Base-by-base conservation (phyloP, 2,329 filamentous ascomycete species). In the Neurospora sp. region DNA sequence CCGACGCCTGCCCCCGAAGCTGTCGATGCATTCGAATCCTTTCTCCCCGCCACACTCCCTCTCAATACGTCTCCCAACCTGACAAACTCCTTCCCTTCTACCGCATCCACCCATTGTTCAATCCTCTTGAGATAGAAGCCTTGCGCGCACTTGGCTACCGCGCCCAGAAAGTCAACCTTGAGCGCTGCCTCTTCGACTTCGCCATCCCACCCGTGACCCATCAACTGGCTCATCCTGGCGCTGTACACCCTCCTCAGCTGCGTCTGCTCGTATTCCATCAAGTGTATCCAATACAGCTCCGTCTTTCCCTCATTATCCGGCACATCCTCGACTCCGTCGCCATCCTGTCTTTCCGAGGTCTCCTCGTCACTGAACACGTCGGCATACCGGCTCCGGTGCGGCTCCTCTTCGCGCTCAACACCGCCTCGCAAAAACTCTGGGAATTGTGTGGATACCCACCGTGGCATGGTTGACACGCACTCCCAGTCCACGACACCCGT, bases 401-500 rank as follows among this genome's bases (percentile, higher is more conserved):
- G 81, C 62, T 78, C 75, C 5, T 76, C 71, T 43, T 80, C 74
- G 17, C 80, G 75, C 5, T n/a, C 38, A 5, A 67, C 66, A 1
- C 7, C 52, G 52, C 75, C 77, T 0, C 73, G 43, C 1, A 83
- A 74, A 67, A 84, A 81, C 38, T 74, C 71, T 9, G 82, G 81
- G 36, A 77, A 66, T 33, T 75, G 68, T 11, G 76, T 77, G 4
- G 77, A 73, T 67, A 75, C 72, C 82, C 81, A 84, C 15, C 78
- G 72, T 7, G 81, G 82, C 69, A 82, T 38, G 1, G 79, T 73
- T 0, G 79, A 82, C 11, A 82, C 78, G 58, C 78, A 82, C 69
- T 84, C 74, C 81, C 81, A 84, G 72, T 83, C 81, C 3, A 83
- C 66, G 0, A 84, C 67, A 4, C 73, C 82, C 1, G 79, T 80